Evolutionary conservation across 352 stramenopile genomes (phyloP).

Genomic region (Pythium folliculosum): DNA sequence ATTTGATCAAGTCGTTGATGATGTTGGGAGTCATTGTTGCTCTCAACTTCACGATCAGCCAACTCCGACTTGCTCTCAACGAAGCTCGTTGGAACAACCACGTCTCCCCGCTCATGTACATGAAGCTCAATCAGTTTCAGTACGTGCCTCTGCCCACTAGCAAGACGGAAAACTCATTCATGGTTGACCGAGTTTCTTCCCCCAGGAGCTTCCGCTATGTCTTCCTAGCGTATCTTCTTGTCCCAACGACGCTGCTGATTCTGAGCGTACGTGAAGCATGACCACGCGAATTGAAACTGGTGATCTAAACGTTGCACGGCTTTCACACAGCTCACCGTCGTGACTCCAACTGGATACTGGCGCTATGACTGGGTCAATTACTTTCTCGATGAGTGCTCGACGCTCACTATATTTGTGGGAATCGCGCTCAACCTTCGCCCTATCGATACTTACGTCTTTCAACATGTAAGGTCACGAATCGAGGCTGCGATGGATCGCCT

Average conservation of each 20-base stretch:
- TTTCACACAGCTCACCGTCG: slow-evolving; percentile 43
- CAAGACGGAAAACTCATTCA: neutral
- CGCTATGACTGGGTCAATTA: slow-evolving; percentile 63
- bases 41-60: slow-evolving; percentile 70
- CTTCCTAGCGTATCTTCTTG: slow-evolving; percentile 55
- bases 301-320: neutral
- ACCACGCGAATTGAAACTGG: neutral
- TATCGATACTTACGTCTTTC: slow-evolving; percentile 55
- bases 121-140: slow-evolving; percentile 75
- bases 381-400: slow-evolving; percentile 47
- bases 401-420: slow-evolving; percentile 44
- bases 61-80: slow-evolving; percentile 46
- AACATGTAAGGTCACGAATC: neutral
- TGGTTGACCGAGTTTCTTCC: too few relatives aligned
- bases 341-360: slow-evolving; percentile 57
- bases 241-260: slow-evolving; percentile 61
- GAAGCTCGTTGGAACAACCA: slow-evolving; percentile 61
- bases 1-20: slow-evolving; percentile 63
- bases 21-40: slow-evolving; percentile 65
- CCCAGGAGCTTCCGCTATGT: slow-evolving; percentile 49
- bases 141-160: slow-evolving; percentile 20
- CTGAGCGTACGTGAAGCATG: slow-evolving; percentile 38
- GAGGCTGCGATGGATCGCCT: neutral
- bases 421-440: slow-evolving; percentile 48
- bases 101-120: slow-evolving; percentile 61